Percentiles rank a stretch among this genome's conserved stretches.
Conservation (phyloP, 2,329 filamentous ascomycete genomes). For the Stachybotrys elegans region DNA sequence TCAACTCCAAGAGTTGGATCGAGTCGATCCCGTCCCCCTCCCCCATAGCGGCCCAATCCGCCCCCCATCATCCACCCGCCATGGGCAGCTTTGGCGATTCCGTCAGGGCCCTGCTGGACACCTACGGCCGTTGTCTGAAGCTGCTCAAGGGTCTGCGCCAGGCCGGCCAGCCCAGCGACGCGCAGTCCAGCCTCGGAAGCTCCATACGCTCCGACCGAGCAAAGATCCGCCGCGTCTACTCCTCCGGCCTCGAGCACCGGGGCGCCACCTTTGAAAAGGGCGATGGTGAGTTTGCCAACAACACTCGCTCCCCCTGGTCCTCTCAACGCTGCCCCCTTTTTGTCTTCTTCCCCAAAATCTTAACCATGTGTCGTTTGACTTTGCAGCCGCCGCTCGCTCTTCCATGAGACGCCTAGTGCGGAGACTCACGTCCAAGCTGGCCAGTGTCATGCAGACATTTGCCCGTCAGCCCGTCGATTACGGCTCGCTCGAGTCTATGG, state of each 20-base stretch:
- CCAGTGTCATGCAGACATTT: constrained; percentile 29
- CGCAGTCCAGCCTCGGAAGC: constrained; percentile 21
- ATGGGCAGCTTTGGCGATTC: constrained; percentile 38
- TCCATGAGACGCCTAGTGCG: constrained; percentile 35
- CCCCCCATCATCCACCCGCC: constrained; percentile 7
- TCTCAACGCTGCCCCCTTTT: no score
- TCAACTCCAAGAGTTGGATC: no score
- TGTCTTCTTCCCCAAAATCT: not conserved
- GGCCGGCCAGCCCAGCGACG: constrained; percentile 15
- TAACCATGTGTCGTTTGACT: constrained; percentile 10
- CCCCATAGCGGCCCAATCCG: no score
- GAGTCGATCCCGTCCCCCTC: no score
- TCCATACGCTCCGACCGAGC: constrained; percentile 34
- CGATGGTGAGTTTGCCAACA: constrained; percentile 34
- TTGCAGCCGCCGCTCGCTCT: constrained; percentile 30
- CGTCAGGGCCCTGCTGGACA: constrained; percentile 39
- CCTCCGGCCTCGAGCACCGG: constrained; percentile 30
- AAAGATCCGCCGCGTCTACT: constrained; percentile 38
- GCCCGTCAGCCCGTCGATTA: constrained; percentile 36
- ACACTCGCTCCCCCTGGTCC: not conserved
- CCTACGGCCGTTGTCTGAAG: constrained; percentile 40
- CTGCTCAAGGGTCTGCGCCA: constrained; percentile 31
- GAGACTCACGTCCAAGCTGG: constrained; percentile 36
- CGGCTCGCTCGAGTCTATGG: constrained; percentile 40
- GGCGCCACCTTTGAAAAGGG: constrained; percentile 40